Evolutionary conservation across 495 filamentous ascomycete genomes (phyloP).

Genomic region (Penicillium goetzii): DNA sequence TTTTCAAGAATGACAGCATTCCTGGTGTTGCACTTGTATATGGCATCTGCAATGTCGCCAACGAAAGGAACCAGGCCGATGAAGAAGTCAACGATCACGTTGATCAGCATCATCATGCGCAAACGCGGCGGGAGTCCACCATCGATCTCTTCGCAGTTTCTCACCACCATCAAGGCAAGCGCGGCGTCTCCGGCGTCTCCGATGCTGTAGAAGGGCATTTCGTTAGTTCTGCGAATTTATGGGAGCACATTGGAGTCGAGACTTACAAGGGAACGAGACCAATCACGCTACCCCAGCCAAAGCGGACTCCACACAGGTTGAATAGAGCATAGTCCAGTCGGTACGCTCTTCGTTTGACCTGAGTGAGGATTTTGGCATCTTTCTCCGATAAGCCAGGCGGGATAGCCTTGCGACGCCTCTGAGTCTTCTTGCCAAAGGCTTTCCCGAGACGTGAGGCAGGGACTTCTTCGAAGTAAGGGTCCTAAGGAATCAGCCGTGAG

Average conservation of each 20-base stretch:
- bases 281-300: conserved; percentile 84
- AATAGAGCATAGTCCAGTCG: conserved; percentile 77
- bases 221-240: conserved; percentile 13
- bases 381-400: conserved; percentile 75
- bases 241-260: not conserved
- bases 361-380: conserved; percentile 77
- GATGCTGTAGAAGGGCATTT: conserved; percentile 46
- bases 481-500: conserved; percentile 39
- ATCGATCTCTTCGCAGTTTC: conserved; percentile 67
- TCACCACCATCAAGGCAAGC: conserved; percentile 66
- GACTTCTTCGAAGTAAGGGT: conserved; percentile 76
- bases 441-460: conserved; percentile 69
- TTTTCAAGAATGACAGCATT: conserved; percentile 78
- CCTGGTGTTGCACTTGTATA: conserved; percentile 71
- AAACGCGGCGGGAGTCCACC: conserved; percentile 66
- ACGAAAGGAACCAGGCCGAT: conserved; percentile 84
- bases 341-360: conserved; percentile 80
- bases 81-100: conserved; percentile 76
- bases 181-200: conserved; percentile 74
- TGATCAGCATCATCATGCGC: conserved; percentile 70
- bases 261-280: conserved; percentile 78
- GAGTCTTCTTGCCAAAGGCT: conserved; percentile 59
- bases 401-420: conserved; percentile 68
- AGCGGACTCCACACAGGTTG: conserved; percentile 72
- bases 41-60: conserved; percentile 78